Base-by-base conservation (phyloP, 2,329 filamentous ascomycete genomes). In the Lasiodiplodia sp. region DNA sequence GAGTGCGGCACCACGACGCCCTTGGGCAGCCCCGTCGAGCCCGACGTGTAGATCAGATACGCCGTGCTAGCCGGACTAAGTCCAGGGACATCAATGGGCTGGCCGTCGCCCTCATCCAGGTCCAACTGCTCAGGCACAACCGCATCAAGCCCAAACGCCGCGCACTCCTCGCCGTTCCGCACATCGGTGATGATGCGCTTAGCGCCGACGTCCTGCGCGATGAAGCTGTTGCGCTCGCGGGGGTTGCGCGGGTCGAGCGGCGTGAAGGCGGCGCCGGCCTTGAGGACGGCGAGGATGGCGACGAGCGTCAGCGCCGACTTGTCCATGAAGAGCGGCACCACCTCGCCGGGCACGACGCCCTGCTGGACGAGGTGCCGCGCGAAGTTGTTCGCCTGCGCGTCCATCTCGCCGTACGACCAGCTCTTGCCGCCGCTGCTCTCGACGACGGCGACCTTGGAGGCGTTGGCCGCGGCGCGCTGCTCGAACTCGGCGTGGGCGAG, bases 201-300 rank as follows among this genome's bases (percentile, higher is more conserved):
- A 2, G 77, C 74, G 5, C 74, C 66, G 0, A 79, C 74, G 55
- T 81, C 75, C 5, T 66, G 52, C 4, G 77, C 71, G 34, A 82
- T 79, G 74, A 14, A 82, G 73, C 7, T 3, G n/a, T 66, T 66
- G 7, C 82, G 76, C 16, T 75, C 75, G 4, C 75, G 67, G 0
- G 77, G 77, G 0, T 81, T 73, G 11, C 77, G 73, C 10, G 81
- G 77, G 23, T 82, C 80, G 0, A 83, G 64, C 0, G 78, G 76
- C 3, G 77, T 75, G 66, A 78, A 80, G 0, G 77, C 77, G 6
- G 75, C 78, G 18, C 78, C 78, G 8, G 76, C 72, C 70, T 80
- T 80, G 69, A 79, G 69, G 21, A 80, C 70, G 3, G 73, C 78
- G 1, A 80, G 72, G 63, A 80, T 78, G n/a, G 77, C 72, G 2